phyloP scores from a whole-genome alignment of 257 asterid genomes.

The Solanum pimpinellifolium region DNA sequence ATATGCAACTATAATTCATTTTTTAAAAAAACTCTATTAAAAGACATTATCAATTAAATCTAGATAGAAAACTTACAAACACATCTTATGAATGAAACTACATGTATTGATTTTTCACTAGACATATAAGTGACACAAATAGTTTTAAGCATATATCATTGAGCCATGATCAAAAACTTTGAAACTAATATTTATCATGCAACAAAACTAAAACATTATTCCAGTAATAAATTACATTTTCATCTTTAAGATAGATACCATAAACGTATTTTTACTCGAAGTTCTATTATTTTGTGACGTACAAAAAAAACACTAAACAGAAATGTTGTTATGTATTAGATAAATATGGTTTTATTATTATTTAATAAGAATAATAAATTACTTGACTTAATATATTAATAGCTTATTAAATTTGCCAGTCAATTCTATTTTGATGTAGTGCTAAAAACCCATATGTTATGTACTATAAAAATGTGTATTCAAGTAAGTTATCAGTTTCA shows the following conservation, averaged over 20 bases:
- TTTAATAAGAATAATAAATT: not conserved
- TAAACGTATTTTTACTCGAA: not conserved
- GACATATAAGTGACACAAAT: not conserved
- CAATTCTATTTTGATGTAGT: no score
- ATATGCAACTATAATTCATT: not conserved
- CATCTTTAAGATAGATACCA: not conserved
- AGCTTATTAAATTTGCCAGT: not conserved
- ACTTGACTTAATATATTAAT: not conserved
- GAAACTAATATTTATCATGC: not conserved
- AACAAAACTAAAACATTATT: no score
- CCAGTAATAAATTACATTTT: not conserved
- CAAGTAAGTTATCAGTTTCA: not conserved
- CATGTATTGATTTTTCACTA: not conserved
- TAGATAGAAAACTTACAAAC: not conserved
- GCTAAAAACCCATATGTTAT: not conserved
- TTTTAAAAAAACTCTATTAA: no score
- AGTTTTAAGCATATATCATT: not conserved
- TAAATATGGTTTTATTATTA: not conserved
- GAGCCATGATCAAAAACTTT: not conserved
- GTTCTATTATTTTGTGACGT: not conserved
- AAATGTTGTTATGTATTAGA: not conserved
- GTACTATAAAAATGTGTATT: not conserved
- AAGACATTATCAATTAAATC: not conserved
- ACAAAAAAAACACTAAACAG: not conserved
- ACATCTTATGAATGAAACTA: not conserved